Evolutionary conservation across 1,284 basidiomycete genomes (phyloP).

Genomic region (Austroboletus olivaceoglutinosus): DNA sequence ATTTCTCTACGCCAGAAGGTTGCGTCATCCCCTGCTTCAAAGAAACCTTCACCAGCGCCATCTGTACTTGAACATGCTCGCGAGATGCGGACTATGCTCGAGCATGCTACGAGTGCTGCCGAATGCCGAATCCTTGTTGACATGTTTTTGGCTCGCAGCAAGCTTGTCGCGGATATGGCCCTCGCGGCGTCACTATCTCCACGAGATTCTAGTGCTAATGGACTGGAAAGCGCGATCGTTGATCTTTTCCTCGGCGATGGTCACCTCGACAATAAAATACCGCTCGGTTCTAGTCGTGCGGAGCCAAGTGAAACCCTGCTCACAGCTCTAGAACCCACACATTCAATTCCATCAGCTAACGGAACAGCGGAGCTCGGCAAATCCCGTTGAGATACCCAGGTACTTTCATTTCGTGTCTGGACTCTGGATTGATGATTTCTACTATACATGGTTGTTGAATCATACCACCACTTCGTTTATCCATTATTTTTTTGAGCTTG

Average conservation of each 20-base stretch:
- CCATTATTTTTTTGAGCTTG: constrained; percentile 9
- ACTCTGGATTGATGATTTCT: constrained; percentile 7
- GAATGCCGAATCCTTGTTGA: constrained; percentile 84
- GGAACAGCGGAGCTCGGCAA: constrained; percentile 4
- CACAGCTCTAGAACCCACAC: not conserved
- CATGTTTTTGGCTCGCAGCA: constrained; percentile 70
- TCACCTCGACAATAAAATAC: constrained; percentile 2
- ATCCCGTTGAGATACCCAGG: constrained; percentile 15
- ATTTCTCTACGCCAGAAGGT: constrained; percentile 12
- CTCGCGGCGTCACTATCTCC: not conserved
- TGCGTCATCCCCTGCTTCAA: not conserved
- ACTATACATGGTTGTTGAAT: constrained; percentile 13
- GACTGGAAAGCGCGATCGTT: constrained; percentile 42
- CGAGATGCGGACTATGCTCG: constrained; percentile 69
- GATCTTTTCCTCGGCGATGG: constrained; percentile 50
- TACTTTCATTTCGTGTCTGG: not conserved
- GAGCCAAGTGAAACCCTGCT: constrained; percentile 4
- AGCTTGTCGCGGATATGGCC: constrained; percentile 30
- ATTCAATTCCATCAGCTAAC: not conserved
- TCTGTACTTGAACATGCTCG: constrained; percentile 45
- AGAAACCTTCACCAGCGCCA: constrained; percentile 10
- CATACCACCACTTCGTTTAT: constrained; percentile 18
- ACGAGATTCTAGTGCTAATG: constrained; percentile 8
- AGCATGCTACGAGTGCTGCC: constrained; percentile 68
- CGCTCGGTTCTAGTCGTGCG: not conserved